Evolutionary conservation across 805 yeast genomes (phyloP).

Genomic region (Vanderwaltozyma polyspora): DNA sequence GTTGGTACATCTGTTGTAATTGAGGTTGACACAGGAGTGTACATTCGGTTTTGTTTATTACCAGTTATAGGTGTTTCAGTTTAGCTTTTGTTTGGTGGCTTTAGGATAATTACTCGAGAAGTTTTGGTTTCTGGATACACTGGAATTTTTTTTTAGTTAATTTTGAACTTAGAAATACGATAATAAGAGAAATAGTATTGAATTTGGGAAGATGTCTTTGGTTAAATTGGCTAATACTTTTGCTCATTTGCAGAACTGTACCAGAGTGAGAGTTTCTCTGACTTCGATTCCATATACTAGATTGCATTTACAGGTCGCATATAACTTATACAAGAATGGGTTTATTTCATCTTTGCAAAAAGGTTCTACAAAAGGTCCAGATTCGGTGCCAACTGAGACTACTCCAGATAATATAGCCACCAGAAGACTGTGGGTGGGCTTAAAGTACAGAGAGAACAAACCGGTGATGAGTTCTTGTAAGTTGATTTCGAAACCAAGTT

Average conservation of each 20-base stretch:
- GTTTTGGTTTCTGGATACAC: too few relatives aligned
- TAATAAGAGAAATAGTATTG: too few relatives aligned
- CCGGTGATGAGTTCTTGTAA: constrained; percentile 66
- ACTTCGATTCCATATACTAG: constrained; percentile 78
- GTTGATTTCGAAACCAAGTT: constrained; percentile 75
- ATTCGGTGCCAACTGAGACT: constrained; percentile 55
- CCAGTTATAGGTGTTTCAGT: too few relatives aligned
- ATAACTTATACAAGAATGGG: constrained; percentile 84
- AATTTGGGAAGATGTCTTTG: constrained; percentile 87
- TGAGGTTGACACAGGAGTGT: too few relatives aligned
- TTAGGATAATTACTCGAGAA: too few relatives aligned
- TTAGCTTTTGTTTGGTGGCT: too few relatives aligned
- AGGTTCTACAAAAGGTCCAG: constrained; percentile 83
- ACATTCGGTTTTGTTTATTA: too few relatives aligned
- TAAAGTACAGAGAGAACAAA: constrained; percentile 72
- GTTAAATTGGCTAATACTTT: constrained; percentile 76
- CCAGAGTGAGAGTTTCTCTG: constrained; percentile 57
- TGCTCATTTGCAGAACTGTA: constrained; percentile 81
- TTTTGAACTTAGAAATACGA: too few relatives aligned
- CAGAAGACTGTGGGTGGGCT: constrained; percentile 82
- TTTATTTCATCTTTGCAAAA: constrained; percentile 73
- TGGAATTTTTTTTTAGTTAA: too few relatives aligned
- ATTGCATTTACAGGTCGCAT: constrained; percentile 70
- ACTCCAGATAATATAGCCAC: constrained; percentile 81
- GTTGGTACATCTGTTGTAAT: too few relatives aligned